phyloP scores from a whole-genome alignment of 2,329 filamentous ascomycete species.

The Talaromyces sp. region DNA sequence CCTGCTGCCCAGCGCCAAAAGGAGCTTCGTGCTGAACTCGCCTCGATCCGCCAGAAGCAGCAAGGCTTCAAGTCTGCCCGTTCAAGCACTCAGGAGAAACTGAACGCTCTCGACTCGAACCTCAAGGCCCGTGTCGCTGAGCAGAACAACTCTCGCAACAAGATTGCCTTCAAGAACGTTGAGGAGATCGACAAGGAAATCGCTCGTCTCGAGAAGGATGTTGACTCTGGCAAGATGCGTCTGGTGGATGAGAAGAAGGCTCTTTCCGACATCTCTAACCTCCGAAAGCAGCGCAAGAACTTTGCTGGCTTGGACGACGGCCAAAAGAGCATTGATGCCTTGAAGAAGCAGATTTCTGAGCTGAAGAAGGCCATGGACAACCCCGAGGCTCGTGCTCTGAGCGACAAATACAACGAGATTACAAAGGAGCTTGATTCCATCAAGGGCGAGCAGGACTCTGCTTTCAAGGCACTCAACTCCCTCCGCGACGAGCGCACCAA shows the following conservation, averaged over 20 bases:
- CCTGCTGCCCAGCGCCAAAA: constrained; percentile 76
- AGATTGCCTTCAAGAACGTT: constrained; percentile 76
- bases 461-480: constrained; percentile 78
- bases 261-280: constrained; percentile 70
- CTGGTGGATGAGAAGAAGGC: constrained; percentile 97
- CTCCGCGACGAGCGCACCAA: constrained; percentile 82
- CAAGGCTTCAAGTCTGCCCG: constrained; percentile 79
- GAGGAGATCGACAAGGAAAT: constrained; percentile 88
- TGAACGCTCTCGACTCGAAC: constrained; percentile 86
- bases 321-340: constrained; percentile 83
- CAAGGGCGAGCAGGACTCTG: constrained; percentile 87
- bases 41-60: constrained; percentile 81
- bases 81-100: constrained; percentile 73
- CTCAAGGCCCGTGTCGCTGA: constrained; percentile 79
- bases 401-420: constrained; percentile 77
- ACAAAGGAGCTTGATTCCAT: constrained; percentile 83
- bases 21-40: constrained; percentile 76
- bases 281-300: constrained; percentile 86
- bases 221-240: constrained; percentile 87
- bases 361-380: constrained; percentile 87
- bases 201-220: constrained; percentile 71
- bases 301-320: constrained; percentile 78
- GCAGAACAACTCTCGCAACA: constrained; percentile 77
- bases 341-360: constrained; percentile 81
- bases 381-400: constrained; percentile 81